These are phyloP conservation scores for Ilex paraguariensis DNA, from an alignment of 305 asterid genomes.

Conservation along the genomic window DNA sequence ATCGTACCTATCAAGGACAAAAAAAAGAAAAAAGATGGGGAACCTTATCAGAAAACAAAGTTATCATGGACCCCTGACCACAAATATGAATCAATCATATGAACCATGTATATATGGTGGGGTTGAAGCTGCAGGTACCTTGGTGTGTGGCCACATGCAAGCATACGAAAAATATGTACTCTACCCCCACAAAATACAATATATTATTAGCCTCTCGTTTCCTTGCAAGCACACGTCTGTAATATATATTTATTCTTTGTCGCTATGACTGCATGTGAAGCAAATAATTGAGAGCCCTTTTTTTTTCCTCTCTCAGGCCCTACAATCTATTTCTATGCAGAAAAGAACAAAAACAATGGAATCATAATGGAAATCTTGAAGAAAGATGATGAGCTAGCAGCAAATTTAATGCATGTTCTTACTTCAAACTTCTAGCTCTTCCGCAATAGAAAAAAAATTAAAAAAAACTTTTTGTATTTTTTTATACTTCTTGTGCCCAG, in stretches of 20 bases:
- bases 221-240: constrained; percentile 1
- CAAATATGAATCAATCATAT: constrained; percentile 29
- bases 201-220: not conserved
- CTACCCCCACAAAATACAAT: no score
- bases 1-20: no score
- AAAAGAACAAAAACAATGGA: constrained; percentile 30
- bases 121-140: constrained; percentile 30
- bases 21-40: constrained; percentile 13
- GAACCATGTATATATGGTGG: constrained; percentile 42
- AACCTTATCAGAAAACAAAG: constrained; percentile 29
- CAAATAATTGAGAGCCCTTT: constrained; percentile 54
- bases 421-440: no score
- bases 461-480: no score
- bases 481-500: no score
- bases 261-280: constrained; percentile 58
- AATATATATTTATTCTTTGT: constrained; percentile 18
- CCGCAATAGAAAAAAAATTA: no score
- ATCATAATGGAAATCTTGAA: constrained; percentile 1
- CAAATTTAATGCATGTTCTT: no score
- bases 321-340: constrained; percentile 22
- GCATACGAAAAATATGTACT: constrained; percentile 21
- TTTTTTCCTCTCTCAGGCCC: constrained; percentile 28
- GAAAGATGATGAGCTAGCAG: not conserved
- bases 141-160: constrained; percentile 71
- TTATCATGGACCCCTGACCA: constrained; percentile 19